A percentile compares a stretch with the other conserved stretches of the same genome.
These are phyloP conservation scores for Paramecium pentaurelia DNA, from an alignment of 73 alveolate genomes.

Conservation along the genomic window DNA sequence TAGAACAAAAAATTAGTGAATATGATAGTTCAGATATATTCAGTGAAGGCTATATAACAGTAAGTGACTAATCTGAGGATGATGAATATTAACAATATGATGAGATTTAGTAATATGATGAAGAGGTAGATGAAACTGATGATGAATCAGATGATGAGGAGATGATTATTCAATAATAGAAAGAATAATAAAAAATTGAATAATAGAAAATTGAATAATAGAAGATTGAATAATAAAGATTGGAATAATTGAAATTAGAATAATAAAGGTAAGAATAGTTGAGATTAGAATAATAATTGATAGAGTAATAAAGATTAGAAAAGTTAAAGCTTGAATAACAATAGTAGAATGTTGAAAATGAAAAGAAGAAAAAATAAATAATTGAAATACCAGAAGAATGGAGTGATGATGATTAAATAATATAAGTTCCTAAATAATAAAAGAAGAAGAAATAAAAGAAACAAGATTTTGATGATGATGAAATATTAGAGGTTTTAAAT, in stretches of 20 bases:
- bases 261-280: background rate
- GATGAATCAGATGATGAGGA: background rate
- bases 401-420: background rate
- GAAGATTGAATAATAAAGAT: background rate
- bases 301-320: background rate
- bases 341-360: background rate
- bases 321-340: background rate
- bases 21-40: constrained; percentile 25
- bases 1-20: background rate
- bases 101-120: background rate
- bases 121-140: background rate
- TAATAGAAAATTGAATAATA: background rate
- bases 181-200: background rate
- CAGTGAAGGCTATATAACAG: constrained; percentile 22
- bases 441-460: background rate
- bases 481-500: background rate
- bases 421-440: background rate
- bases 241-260: constrained; percentile 12
- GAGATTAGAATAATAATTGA: background rate
- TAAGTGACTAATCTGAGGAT: background rate
- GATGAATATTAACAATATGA: background rate
- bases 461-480: background rate
- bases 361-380: background rate
- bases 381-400: background rate
- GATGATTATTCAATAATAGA: background rate